A percentile compares a stretch with the other conserved stretches of the same genome.
phyloP scores from a whole-genome alignment of 2,329 filamentous ascomycete genomes.

The Trichoderma simmonsii region DNA sequence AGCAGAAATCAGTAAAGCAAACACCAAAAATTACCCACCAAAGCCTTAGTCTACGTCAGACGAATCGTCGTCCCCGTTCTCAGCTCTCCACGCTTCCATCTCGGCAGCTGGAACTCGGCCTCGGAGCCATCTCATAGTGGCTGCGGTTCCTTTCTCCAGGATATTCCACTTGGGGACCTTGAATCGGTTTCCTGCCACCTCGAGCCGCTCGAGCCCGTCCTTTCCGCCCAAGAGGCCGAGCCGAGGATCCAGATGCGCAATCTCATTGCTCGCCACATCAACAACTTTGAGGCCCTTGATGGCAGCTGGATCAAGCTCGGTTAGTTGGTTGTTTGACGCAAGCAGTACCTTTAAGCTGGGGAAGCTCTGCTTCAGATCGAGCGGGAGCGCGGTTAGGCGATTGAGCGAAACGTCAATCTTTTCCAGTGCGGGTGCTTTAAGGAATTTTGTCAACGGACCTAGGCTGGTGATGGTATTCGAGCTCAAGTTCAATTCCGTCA shows the following conservation, averaged over 20 bases:
- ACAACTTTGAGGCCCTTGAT: slow-evolving; percentile 72
- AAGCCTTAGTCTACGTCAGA: slow-evolving; percentile 23
- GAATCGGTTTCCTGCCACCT: slow-evolving; percentile 83
- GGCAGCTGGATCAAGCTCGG: slow-evolving; percentile 67
- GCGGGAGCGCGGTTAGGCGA: slow-evolving; percentile 68
- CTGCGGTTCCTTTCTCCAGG: slow-evolving; percentile 82
- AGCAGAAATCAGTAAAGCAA: not conserved
- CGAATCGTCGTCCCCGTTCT: slow-evolving; percentile 38
- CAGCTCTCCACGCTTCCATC: slow-evolving; percentile 54
- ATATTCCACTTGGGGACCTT: slow-evolving; percentile 81
- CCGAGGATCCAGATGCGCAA: slow-evolving; percentile 74
- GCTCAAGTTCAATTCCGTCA: slow-evolving; percentile 74
- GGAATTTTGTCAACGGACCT: slow-evolving; percentile 58
- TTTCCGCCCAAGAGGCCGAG: slow-evolving; percentile 71
- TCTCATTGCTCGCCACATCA: slow-evolving; percentile 81
- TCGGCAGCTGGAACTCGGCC: slow-evolving; percentile 67
- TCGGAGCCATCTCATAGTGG: slow-evolving; percentile 75
- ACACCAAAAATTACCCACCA: not conserved
- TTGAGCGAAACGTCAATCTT: slow-evolving; percentile 82
- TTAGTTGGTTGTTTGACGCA: slow-evolving; percentile 75
- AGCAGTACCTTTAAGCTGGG: slow-evolving; percentile 69
- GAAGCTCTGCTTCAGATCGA: slow-evolving; percentile 60
- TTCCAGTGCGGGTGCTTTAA: slow-evolving; percentile 72
- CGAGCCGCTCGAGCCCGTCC: slow-evolving; percentile 60
- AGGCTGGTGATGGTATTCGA: slow-evolving; percentile 72